phyloP scores from a whole-genome alignment of 371 early-diverging fungal species.

The Apophysomyces variabilis region DNA sequence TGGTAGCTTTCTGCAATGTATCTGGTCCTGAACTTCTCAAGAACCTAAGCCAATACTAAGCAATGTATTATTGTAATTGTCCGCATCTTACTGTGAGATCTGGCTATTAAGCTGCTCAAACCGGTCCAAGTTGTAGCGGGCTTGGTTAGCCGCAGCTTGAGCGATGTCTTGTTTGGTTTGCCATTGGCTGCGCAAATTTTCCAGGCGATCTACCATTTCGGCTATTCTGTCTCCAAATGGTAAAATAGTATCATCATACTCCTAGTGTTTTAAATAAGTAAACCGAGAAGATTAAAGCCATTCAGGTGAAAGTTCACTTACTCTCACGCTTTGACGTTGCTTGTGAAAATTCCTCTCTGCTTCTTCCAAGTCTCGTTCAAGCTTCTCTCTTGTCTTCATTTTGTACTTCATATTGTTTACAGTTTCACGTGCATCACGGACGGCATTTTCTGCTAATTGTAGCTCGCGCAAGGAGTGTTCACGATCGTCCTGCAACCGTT shows the following conservation, averaged over 20 bases:
- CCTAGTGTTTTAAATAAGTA: neutral
- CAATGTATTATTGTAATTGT: neutral
- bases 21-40: slow-evolving; percentile 13
- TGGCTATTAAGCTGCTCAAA: slow-evolving; percentile 45
- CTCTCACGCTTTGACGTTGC: slow-evolving; percentile 19
- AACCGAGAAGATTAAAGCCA: too few species aligned
- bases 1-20: slow-evolving; percentile 17
- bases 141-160: slow-evolving; percentile 28
- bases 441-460: slow-evolving; percentile 48
- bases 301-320: neutral
- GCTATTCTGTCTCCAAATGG: slow-evolving; percentile 30
- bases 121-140: slow-evolving; percentile 43
- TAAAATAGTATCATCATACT: slow-evolving; percentile 28
- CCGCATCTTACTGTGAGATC: slow-evolving; percentile 35
- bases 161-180: slow-evolving; percentile 34
- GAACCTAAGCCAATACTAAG: slow-evolving; percentile 15
- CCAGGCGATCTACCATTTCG: slow-evolving; percentile 32
- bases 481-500: slow-evolving; percentile 55
- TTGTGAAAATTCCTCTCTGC: slow-evolving; percentile 27
- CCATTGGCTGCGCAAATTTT: slow-evolving; percentile 29
- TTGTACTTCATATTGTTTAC: slow-evolving; percentile 37
- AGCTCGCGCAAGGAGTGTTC: slow-evolving; percentile 45
- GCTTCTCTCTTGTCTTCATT: slow-evolving; percentile 32
- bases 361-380: slow-evolving; percentile 30
- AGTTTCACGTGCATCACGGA: slow-evolving; percentile 52